phyloP scores from a whole-genome alignment of 495 filamentous ascomycete genomes.

The Penicillium lividum region DNA sequence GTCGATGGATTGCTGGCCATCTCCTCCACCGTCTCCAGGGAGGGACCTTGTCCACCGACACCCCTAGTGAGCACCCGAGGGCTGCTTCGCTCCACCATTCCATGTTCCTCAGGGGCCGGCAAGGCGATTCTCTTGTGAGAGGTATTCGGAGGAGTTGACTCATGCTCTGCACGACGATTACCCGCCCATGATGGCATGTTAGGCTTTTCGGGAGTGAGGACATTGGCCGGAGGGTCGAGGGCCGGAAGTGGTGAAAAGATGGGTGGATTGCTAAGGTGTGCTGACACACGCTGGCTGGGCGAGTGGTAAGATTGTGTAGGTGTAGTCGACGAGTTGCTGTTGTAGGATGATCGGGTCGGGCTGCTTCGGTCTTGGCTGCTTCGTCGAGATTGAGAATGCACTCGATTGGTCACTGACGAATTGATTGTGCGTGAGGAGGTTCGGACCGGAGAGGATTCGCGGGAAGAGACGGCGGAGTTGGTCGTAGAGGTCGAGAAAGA shows the following conservation, averaged over 20 bases:
- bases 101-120: constrained; percentile 32
- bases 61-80: constrained; percentile 55
- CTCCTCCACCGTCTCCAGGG: constrained; percentile 92
- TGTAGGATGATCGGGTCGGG: constrained; percentile 56
- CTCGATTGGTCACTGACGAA: constrained; percentile 31
- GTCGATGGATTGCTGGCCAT: constrained; percentile 75
- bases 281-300: constrained; percentile 64
- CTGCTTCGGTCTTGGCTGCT: constrained; percentile 65
- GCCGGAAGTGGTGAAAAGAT: constrained; percentile 52
- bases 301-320: constrained; percentile 56
- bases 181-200: constrained; percentile 65
- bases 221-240: constrained; percentile 57
- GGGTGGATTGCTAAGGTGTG: constrained; percentile 59
- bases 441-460: constrained; percentile 51
- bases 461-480: constrained; percentile 50
- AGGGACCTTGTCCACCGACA: constrained; percentile 63
- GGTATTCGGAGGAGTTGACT: constrained; percentile 41
- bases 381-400: constrained; percentile 62
- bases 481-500: constrained; percentile 39
- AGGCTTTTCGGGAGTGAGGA: constrained; percentile 62
- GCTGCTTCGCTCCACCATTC: constrained; percentile 37
- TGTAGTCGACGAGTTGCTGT: constrained; percentile 39
- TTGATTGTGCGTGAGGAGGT: constrained; percentile 36
- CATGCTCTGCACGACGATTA: constrained; percentile 39
- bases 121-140: constrained; percentile 43